These are phyloP conservation scores for Tricholoma bakamatsutake DNA, from an alignment of 768 basidiomycete genomes.

Conservation along the genomic window DNA sequence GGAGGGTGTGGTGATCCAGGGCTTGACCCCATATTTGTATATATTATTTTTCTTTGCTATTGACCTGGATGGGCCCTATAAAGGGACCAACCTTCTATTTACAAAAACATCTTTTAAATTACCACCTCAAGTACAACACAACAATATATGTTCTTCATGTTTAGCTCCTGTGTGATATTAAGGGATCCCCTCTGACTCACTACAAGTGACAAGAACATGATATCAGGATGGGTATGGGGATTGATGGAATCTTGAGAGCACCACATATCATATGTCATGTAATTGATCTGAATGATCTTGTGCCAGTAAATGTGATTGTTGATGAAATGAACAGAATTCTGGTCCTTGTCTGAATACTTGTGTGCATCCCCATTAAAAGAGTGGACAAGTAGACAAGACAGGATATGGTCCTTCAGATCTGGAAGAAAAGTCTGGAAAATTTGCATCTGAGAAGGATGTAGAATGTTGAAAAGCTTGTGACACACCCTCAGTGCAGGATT, in stretches of 20 bases:
- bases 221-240: conserved; percentile 23
- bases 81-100: too few species aligned
- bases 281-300: conserved; percentile 25
- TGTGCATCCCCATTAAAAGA: conserved; percentile 6
- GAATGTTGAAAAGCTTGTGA: background rate
- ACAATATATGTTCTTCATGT: too few species aligned
- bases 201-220: too few species aligned
- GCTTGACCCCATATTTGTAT: too few species aligned
- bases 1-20: too few species aligned
- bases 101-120: too few species aligned
- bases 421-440: conserved; percentile 17
- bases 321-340: conserved; percentile 12
- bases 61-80: too few species aligned
- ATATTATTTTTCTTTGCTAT: too few species aligned
- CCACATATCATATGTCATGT: conserved; percentile 36
- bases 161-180: too few species aligned
- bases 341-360: conserved; percentile 9
- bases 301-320: conserved; percentile 17
- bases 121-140: too few species aligned
- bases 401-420: conserved; percentile 20
- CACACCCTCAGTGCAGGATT: conserved; percentile 22
- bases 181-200: too few species aligned
- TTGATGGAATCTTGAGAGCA: conserved; percentile 34
- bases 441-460: background rate
- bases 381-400: conserved; percentile 8